A percentile compares a stretch with the other conserved stretches of the same genome.
These are phyloP conservation scores for Phaeodactylum tricornutum DNA, from an alignment of 108 stramenopile species.

Conservation along the genomic window DNA sequence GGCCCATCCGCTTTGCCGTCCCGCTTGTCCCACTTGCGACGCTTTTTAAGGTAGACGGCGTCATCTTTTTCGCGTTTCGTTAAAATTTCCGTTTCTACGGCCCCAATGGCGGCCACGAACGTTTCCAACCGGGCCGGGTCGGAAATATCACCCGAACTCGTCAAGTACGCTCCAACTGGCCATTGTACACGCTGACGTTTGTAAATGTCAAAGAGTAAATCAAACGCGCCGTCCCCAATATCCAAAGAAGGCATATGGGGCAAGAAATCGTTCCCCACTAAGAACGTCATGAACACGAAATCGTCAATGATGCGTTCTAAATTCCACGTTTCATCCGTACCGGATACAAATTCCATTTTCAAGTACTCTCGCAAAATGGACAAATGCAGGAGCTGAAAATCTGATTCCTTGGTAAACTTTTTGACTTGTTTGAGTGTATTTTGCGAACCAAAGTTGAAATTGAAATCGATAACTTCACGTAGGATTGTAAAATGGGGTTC, in stretches of 20 bases:
- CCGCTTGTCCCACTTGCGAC: slow-evolving; percentile 73
- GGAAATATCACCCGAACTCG: slow-evolving; percentile 70
- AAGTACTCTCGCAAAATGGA: slow-evolving; percentile 94
- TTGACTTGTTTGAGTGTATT: slow-evolving; percentile 84
- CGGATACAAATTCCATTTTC: slow-evolving; percentile 69
- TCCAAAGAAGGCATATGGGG: slow-evolving; percentile 95
- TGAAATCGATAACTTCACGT: slow-evolving; percentile 91
- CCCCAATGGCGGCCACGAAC: slow-evolving; percentile 77
- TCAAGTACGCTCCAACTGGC: slow-evolving; percentile 87
- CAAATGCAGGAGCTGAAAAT: slow-evolving; percentile 96
- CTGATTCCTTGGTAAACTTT: slow-evolving; percentile 89
- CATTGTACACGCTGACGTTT: slow-evolving; percentile 70
- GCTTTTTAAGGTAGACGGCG: slow-evolving; percentile 64
- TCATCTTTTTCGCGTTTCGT: slow-evolving; percentile 68
- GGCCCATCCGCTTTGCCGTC: slow-evolving; percentile 62
- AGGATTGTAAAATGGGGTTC: slow-evolving; percentile 97
- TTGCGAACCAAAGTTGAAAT: slow-evolving; percentile 33
- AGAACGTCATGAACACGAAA: slow-evolving; percentile 98
- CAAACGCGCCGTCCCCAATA: slow-evolving; percentile 94
- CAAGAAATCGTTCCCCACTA: slow-evolving; percentile 92
- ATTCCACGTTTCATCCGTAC: slow-evolving; percentile 33
- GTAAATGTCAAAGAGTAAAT: slow-evolving; percentile 90
- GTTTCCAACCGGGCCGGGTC: slow-evolving; percentile 65
- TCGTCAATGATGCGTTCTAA: slow-evolving; percentile 96
- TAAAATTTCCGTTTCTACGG: slow-evolving; percentile 80